Percentiles rank a stretch among this genome's conserved stretches.
These are phyloP conservation scores for Metschnikowia aberdeeniae DNA, from an alignment of 805 yeast genomes.

Conservation along the genomic window DNA sequence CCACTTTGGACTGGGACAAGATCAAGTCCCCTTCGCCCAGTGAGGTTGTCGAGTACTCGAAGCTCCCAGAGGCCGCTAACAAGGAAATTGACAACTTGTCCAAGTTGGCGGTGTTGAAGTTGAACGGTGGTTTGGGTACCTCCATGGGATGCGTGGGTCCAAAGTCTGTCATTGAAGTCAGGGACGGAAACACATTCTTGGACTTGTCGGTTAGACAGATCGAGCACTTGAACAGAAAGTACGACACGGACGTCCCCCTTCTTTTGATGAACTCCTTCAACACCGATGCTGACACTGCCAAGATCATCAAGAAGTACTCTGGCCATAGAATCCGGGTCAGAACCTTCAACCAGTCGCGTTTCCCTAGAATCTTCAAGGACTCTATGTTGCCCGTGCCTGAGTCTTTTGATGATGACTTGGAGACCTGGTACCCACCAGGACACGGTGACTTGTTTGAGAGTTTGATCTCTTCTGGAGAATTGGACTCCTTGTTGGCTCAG, in stretches of 20 bases:
- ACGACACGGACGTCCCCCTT: conserved; percentile 91
- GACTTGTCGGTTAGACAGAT: conserved; percentile 96
- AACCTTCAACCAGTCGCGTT: conserved; percentile 97
- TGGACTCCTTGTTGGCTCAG: conserved; percentile 81
- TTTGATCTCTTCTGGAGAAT: conserved; percentile 82
- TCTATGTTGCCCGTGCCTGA: conserved; percentile 95
- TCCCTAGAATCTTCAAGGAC: conserved; percentile 93
- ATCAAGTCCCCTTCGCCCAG: conserved; percentile 86
- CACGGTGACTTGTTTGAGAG: conserved; percentile 97
- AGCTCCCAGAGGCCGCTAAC: conserved; percentile 32
- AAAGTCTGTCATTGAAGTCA: conserved; percentile 94
- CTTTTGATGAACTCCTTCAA: conserved; percentile 98
- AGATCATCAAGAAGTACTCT: conserved; percentile 92
- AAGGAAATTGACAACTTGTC: conserved; percentile 47
- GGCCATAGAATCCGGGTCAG: conserved; percentile 93
- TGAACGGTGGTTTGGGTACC: conserved; percentile 98
- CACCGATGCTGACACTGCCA: conserved; percentile 93
- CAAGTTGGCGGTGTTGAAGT: conserved; percentile 90
- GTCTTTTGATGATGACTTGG: conserved; percentile 63
- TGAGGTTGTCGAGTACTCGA: conserved; percentile 79
- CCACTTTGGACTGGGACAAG: conserved; percentile 88
- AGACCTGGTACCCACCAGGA: conserved; percentile 99
- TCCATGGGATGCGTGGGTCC: conserved; percentile 99
- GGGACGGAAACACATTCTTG: conserved; percentile 96
- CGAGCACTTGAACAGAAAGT: conserved; percentile 85